These are phyloP conservation scores for Zygosaccharomyces pseudorouxii DNA, from an alignment of 805 yeast species.

Conservation along the genomic window DNA sequence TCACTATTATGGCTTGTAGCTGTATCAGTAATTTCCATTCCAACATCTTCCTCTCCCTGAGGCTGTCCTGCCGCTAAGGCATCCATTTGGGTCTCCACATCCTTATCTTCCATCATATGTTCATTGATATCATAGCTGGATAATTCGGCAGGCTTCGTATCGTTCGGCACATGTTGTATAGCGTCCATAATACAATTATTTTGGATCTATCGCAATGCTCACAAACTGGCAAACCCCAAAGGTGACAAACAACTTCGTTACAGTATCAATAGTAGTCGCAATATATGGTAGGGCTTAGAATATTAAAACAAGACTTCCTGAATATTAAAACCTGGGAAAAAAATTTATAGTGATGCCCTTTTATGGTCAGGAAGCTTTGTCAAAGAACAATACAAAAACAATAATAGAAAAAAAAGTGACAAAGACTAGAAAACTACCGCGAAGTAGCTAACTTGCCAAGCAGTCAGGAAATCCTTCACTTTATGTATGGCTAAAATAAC, in stretches of 20 bases:
- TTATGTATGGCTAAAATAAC: not conserved
- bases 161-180: conserved; percentile 9
- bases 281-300: not conserved
- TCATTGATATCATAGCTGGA: conserved; percentile 1
- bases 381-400: conserved; percentile 1
- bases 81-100: conserved; percentile 1
- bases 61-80: conserved; percentile 3
- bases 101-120: conserved; percentile 1
- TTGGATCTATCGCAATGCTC: not conserved
- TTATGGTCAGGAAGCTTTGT: not conserved
- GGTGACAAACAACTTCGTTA: not conserved
- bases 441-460: conserved; percentile 11
- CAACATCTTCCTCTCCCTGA: not conserved
- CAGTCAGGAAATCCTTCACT: conserved; percentile 4
- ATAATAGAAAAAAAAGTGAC: not conserved
- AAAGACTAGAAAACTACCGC: not conserved
- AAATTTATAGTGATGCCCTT: not conserved
- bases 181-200: conserved; percentile 9
- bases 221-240: not conserved
- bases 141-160: conserved; percentile 8
- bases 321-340: not conserved
- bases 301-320: not conserved
- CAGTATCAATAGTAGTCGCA: not conserved
- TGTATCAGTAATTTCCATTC: not conserved
- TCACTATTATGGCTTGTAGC: not conserved